These are phyloP conservation scores for Acanthamoeba triangularis DNA, from an alignment of 208 protist species.

Conservation along the genomic window DNA sequence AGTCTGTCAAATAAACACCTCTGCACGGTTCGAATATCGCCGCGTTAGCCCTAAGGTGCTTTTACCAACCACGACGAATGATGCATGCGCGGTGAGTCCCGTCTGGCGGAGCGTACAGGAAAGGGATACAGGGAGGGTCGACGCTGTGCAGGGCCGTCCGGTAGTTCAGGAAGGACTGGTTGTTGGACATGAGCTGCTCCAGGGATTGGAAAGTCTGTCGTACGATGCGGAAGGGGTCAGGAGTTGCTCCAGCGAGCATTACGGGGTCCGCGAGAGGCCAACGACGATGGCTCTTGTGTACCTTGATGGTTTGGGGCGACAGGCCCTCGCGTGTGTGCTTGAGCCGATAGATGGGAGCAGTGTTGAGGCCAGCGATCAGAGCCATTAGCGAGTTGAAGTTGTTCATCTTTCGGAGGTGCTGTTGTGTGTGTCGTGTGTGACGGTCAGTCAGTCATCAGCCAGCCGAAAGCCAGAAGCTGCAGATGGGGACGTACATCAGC, in stretches of 20 bases:
- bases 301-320: slow-evolving; percentile 52
- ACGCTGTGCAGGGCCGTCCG: slow-evolving; percentile 72
- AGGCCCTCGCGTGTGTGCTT: slow-evolving; percentile 74
- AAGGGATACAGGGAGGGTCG: slow-evolving; percentile 84
- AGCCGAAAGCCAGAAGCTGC: background rate
- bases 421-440: background rate
- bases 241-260: too few relatives aligned
- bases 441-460: background rate
- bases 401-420: slow-evolving; percentile 82
- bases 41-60: background rate
- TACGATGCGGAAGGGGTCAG: background rate
- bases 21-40: background rate
- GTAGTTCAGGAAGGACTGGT: slow-evolving; percentile 76
- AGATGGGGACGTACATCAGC: slow-evolving; percentile 76
- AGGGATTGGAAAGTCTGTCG: slow-evolving; percentile 78
- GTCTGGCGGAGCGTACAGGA: slow-evolving; percentile 70
- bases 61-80: background rate
- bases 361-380: slow-evolving; percentile 86
- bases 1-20: slow-evolving; percentile 83
- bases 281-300: background rate
- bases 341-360: slow-evolving; percentile 84
- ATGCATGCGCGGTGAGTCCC: too few relatives aligned
- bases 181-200: slow-evolving; percentile 71
- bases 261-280: background rate
- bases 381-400: slow-evolving; percentile 89